Conservation (phyloP, 2,329 filamentous ascomycete genomes). For the Fusarium denticulatum region DNA sequence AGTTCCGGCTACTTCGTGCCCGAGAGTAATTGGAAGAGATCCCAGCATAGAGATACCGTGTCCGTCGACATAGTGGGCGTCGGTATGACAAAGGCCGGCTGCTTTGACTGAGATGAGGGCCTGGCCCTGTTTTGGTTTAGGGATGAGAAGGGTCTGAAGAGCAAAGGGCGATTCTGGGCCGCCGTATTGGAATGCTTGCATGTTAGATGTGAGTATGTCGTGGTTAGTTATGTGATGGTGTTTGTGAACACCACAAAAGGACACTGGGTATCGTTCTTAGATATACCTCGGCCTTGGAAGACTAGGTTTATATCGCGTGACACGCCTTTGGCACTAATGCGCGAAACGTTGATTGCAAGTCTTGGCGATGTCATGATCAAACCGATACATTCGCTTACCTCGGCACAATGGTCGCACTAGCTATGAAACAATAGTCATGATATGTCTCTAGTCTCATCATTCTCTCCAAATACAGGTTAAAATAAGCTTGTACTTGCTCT, state of each 20-base stretch:
- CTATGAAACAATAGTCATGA: background rate
- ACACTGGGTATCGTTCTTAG: background rate
- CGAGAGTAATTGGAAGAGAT: background rate
- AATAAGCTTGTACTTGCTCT: background rate
- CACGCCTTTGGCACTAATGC: background rate
- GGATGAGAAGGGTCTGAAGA: background rate
- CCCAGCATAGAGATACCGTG: background rate
- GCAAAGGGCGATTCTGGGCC: background rate
- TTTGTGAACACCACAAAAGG: background rate
- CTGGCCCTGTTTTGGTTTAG: background rate
- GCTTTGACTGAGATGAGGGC: background rate
- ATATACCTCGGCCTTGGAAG: background rate
- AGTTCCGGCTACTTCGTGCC: background rate
- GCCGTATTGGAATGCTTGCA: background rate
- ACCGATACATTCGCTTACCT: background rate
- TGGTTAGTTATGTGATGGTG: background rate
- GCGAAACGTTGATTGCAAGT: background rate
- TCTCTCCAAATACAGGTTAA: background rate
- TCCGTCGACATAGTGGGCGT: background rate
- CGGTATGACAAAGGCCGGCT: background rate
- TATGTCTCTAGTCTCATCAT: rapidly evolving
- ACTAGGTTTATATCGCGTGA: background rate
- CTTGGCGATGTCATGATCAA: background rate
- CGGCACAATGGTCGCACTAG: background rate
- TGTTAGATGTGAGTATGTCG: background rate